Evolutionary conservation across 108 stramenopile genomes (phyloP).

Genomic region (Aureococcus anophagefferens): DNA sequence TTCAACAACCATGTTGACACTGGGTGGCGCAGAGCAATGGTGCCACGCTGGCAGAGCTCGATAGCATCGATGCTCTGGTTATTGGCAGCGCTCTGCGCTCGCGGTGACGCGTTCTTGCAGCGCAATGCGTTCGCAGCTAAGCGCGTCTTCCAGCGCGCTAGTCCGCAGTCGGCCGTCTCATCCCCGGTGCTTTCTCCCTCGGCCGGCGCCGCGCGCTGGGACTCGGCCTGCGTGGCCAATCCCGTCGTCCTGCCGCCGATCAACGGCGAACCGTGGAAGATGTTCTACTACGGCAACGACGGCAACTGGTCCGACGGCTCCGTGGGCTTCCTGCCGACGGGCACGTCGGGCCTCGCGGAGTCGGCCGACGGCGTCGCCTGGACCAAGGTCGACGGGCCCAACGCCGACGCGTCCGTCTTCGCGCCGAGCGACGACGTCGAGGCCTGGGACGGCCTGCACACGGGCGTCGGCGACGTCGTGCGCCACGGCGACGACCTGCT

Average conservation of each 20-base stretch:
- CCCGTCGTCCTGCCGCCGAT: slow-evolving; percentile 19
- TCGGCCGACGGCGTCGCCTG: slow-evolving; percentile 16
- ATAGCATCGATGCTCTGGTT: too few relatives aligned
- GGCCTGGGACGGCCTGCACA: slow-evolving; percentile 18
- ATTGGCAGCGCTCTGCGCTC: too few relatives aligned
- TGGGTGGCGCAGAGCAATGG: too few relatives aligned
- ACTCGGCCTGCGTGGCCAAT: slow-evolving; percentile 23
- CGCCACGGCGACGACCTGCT: slow-evolving; percentile 7
- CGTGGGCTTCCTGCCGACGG: slow-evolving; percentile 18
- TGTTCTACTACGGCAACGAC: slow-evolving; percentile 19
- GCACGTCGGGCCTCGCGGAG: slow-evolving; percentile 15
- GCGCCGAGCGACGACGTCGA: slow-evolving; percentile 8
- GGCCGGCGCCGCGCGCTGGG: background rate
- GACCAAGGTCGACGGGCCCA: slow-evolving; percentile 13
- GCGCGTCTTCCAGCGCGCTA: too few relatives aligned
- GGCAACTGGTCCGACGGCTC: slow-evolving; percentile 13
- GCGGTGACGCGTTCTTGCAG: too few relatives aligned
- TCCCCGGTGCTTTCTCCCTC: too few relatives aligned
- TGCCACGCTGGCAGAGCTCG: too few relatives aligned
- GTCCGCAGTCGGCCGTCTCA: too few relatives aligned
- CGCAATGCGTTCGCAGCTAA: too few relatives aligned
- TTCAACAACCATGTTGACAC: too few relatives aligned
- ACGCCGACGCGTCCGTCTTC: background rate
- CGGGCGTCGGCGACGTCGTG: slow-evolving; percentile 20
- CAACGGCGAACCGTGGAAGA: slow-evolving; percentile 4